A percentile compares a stretch with the other conserved stretches of the same genome.
Conservation (phyloP, 2,329 filamentous ascomycete species). For the Fusarium sulawesiense region DNA sequence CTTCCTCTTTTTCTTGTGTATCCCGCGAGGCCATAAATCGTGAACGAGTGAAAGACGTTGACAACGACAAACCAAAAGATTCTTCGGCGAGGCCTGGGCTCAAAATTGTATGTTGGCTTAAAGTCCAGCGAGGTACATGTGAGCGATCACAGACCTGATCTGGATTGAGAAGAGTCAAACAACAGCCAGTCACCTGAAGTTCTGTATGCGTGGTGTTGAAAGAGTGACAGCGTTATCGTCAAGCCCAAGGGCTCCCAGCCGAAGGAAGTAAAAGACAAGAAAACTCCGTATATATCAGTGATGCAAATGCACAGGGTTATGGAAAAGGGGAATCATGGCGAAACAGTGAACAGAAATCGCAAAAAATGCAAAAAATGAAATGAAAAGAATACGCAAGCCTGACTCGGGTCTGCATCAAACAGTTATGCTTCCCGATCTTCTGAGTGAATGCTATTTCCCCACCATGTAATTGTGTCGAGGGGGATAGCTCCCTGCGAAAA, state of each 20-base stretch:
- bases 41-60: not conserved
- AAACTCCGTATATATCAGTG: slow-evolving; percentile 22
- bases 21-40: not conserved
- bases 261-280: not conserved
- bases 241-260: not conserved
- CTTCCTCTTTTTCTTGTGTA: not conserved
- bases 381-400: not conserved
- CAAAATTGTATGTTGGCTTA: not conserved
- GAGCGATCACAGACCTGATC: not conserved
- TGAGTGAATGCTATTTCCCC: not conserved
- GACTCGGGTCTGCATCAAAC: not conserved
- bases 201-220: slow-evolving; percentile 23
- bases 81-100: not conserved
- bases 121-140: not conserved
- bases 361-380: not conserved
- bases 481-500: slow-evolving; percentile 41
- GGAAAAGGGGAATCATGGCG: slow-evolving; percentile 37
- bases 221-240: slow-evolving; percentile 1
- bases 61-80: not conserved
- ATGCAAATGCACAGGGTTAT: slow-evolving; percentile 13
- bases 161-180: not conserved
- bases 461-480: slow-evolving; percentile 3
- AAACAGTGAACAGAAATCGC: not conserved
- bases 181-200: not conserved
- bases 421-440: not conserved